Conservation (phyloP, 106 monocot species). For the Triglochin maritima region DNA sequence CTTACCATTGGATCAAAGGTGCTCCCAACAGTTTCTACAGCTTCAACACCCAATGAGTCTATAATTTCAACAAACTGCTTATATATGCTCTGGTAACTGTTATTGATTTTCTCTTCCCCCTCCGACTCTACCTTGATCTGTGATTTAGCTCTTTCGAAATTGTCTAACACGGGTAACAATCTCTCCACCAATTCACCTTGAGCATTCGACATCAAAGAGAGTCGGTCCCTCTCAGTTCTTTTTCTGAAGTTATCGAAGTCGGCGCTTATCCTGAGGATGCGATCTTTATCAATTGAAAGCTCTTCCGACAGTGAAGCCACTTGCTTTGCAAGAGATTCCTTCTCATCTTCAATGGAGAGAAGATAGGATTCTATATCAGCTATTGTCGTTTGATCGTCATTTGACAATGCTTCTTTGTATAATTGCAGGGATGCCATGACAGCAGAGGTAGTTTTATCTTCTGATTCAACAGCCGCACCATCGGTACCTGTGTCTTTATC, state of each 20-base stretch:
- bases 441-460: slow-evolving; percentile 32
- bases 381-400: slow-evolving; percentile 43
- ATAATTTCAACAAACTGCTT: slow-evolving; percentile 80
- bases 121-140: slow-evolving; percentile 78
- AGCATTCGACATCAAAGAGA: slow-evolving; percentile 61
- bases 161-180: slow-evolving; percentile 77
- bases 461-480: slow-evolving; percentile 15
- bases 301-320: slow-evolving; percentile 38
- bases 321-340: slow-evolving; percentile 37
- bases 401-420: slow-evolving; percentile 68
- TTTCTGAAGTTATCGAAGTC: slow-evolving; percentile 92
- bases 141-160: slow-evolving; percentile 84
- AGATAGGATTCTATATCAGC: slow-evolving; percentile 64
- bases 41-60: slow-evolving; percentile 51
- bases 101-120: slow-evolving; percentile 75
- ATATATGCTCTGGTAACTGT: slow-evolving; percentile 84
- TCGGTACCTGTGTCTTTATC: slow-evolving; percentile 21
- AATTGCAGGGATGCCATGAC: slow-evolving; percentile 28
- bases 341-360: slow-evolving; percentile 73
- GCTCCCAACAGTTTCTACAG: slow-evolving; percentile 66
- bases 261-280: slow-evolving; percentile 67
- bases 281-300: slow-evolving; percentile 37
- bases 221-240: slow-evolving; percentile 59
- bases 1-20: slow-evolving; percentile 79
- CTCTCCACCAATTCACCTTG: slow-evolving; percentile 76